phyloP scores from a whole-genome alignment of 2,329 filamentous ascomycete genomes.

The Clonostachys rosea region DNA sequence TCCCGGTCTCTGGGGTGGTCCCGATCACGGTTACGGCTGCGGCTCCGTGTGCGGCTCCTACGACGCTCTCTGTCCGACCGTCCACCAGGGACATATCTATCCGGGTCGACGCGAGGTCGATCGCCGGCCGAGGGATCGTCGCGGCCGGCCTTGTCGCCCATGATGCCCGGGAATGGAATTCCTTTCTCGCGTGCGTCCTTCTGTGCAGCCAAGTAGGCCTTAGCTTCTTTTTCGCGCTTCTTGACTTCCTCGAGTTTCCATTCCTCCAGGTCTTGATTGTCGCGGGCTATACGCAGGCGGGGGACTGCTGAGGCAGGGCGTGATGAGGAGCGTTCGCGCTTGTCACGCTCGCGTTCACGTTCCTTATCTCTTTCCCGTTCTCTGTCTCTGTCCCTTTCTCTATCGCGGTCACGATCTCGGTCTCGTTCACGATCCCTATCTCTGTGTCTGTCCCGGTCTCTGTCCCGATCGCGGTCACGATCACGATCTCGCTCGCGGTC shows the following conservation, averaged over 20 bases:
- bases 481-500: slow-evolving; percentile 22
- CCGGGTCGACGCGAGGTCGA: slow-evolving; percentile 8
- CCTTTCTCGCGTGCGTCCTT: slow-evolving; percentile 57
- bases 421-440: slow-evolving; percentile 14
- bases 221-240: slow-evolving; percentile 59
- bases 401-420: slow-evolving; percentile 15
- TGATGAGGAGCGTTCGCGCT: slow-evolving; percentile 32
- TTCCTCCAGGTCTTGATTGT: slow-evolving; percentile 44
- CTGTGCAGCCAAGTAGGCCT: slow-evolving; percentile 58
- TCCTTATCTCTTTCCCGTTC: slow-evolving; percentile 10
- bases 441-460: slow-evolving; percentile 22
- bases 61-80: slow-evolving; percentile 27
- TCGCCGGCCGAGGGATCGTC: neutral
- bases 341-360: slow-evolving; percentile 8
- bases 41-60: slow-evolving; percentile 25
- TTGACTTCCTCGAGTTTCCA: slow-evolving; percentile 59
- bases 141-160: neutral
- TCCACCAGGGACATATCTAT: slow-evolving; percentile 41
- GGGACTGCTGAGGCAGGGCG: slow-evolving; percentile 22
- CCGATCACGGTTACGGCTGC: slow-evolving; percentile 17
- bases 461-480: slow-evolving; percentile 32
- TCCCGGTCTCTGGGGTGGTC: slow-evolving; percentile 2
- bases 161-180: slow-evolving; percentile 49
- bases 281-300: slow-evolving; percentile 14
- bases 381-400: slow-evolving; percentile 12